A percentile compares a stretch with the other conserved stretches of the same genome.
These are phyloP conservation scores for Ramaria sp. DNA, from an alignment of 768 basidiomycete species.

Conservation along the genomic window DNA sequence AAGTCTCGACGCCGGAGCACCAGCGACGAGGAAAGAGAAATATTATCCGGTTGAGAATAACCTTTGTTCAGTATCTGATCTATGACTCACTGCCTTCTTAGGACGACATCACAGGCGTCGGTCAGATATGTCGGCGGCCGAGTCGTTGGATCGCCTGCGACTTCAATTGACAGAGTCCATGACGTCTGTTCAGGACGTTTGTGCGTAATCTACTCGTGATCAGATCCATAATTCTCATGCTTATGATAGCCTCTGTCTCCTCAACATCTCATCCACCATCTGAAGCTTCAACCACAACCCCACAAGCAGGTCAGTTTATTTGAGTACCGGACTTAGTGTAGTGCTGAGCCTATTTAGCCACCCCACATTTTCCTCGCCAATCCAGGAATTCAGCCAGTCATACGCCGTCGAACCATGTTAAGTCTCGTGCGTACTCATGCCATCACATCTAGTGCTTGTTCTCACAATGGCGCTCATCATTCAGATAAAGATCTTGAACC, in stretches of 20 bases:
- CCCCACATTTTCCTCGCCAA: neutral
- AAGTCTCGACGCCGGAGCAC: slow-evolving; percentile 48
- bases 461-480: neutral
- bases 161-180: slow-evolving; percentile 32
- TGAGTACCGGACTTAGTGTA: neutral
- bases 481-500: slow-evolving; percentile 6
- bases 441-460: neutral
- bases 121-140: slow-evolving; percentile 35
- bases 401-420: neutral
- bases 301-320: neutral
- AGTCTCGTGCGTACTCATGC: neutral
- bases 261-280: neutral
- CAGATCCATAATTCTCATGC: neutral
- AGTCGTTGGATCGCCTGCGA: slow-evolving; percentile 36
- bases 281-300: neutral
- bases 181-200: slow-evolving; percentile 10
- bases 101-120: slow-evolving; percentile 18
- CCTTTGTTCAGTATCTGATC: slow-evolving; percentile 6
- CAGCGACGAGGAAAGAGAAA: slow-evolving; percentile 60
- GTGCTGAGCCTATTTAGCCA: neutral
- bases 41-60: slow-evolving; percentile 35
- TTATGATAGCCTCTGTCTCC: neutral
- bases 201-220: neutral
- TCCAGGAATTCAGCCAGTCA: neutral
- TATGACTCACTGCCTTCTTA: slow-evolving; percentile 13